Percentiles rank a stretch among this genome's conserved stretches.
These are phyloP conservation scores for Huiozyma sinensis DNA, from an alignment of 805 yeast species.

Conservation along the genomic window DNA sequence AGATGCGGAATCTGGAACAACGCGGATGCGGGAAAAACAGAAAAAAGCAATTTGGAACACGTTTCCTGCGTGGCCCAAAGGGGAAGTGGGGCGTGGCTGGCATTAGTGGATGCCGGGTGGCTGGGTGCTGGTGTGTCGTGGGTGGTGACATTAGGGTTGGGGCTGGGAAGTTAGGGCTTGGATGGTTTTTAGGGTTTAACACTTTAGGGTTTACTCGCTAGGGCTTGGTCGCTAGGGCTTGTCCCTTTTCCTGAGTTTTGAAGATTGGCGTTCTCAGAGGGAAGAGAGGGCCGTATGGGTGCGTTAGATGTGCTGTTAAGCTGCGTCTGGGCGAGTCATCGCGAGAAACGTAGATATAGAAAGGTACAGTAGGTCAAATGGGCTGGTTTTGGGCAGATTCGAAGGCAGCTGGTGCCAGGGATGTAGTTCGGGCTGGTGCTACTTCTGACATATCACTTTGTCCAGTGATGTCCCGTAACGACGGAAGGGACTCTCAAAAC, in stretches of 20 bases:
- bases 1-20: no score
- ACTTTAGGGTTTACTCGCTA: no score
- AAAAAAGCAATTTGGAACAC: no score
- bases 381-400: constrained; percentile 84
- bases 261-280: background rate
- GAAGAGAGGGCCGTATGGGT: background rate
- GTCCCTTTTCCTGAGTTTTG: background rate
- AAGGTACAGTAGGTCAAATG: constrained; percentile 33
- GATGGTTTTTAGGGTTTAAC: no score
- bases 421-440: no score
- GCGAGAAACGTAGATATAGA: background rate
- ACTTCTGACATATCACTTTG: constrained; percentile 26
- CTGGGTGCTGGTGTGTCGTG: background rate
- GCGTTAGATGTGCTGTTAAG: background rate
- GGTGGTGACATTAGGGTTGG: background rate
- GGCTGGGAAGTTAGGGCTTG: no score
- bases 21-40: no score
- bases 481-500: constrained; percentile 11
- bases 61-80: no score
- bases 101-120: background rate
- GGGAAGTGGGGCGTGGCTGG: background rate
- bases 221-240: no score
- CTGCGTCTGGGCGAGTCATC: background rate
- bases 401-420: background rate
- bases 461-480: constrained; percentile 27